These are phyloP conservation scores for Microsporum audouinii DNA, from an alignment of 2,329 filamentous ascomycete genomes.

Conservation along the genomic window DNA sequence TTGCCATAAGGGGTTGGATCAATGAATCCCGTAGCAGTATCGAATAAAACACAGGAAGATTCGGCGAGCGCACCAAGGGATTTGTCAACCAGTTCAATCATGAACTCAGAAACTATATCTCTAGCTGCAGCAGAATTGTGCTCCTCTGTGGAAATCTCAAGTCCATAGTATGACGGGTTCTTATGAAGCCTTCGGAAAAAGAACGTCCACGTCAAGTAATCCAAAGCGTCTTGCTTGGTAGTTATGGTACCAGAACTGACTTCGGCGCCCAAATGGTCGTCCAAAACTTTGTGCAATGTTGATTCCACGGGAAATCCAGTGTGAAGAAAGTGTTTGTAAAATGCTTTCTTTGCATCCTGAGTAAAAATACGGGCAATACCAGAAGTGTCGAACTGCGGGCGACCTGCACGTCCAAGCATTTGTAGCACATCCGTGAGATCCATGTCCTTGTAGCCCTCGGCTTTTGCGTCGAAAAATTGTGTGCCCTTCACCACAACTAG, in stretches of 20 bases:
- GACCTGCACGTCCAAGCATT: slow-evolving; percentile 91
- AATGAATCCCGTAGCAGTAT: slow-evolving; percentile 70
- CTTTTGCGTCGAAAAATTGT: slow-evolving; percentile 96
- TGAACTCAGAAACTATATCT: slow-evolving; percentile 80
- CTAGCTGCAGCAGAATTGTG: slow-evolving; percentile 81
- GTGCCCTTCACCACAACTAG: slow-evolving; percentile 96
- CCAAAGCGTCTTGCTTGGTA: slow-evolving; percentile 91
- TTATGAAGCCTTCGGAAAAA: slow-evolving; percentile 97
- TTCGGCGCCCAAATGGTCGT: slow-evolving; percentile 93
- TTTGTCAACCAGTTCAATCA: slow-evolving; percentile 82
- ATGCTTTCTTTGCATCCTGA: slow-evolving; percentile 93
- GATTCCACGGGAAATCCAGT: slow-evolving; percentile 97
- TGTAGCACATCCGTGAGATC: slow-evolving; percentile 94
- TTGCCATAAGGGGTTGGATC: slow-evolving; percentile 85
- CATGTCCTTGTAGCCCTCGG: slow-evolving; percentile 97
- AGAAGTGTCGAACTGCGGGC: slow-evolving; percentile 90
- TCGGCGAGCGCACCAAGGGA: slow-evolving; percentile 71
- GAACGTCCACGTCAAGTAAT: slow-evolving; percentile 98
- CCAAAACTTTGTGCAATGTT: slow-evolving; percentile 85
- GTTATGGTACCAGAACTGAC: slow-evolving; percentile 84
- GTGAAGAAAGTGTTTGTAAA: slow-evolving; percentile 98
- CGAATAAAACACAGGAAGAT: slow-evolving; percentile 72
- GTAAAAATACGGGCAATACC: slow-evolving; percentile 97
- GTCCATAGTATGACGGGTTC: slow-evolving; percentile 94
- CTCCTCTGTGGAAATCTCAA: slow-evolving; percentile 85